Evolutionary conservation across 495 filamentous ascomycete genomes (phyloP).

Genomic region (Xylaria acuta): DNA sequence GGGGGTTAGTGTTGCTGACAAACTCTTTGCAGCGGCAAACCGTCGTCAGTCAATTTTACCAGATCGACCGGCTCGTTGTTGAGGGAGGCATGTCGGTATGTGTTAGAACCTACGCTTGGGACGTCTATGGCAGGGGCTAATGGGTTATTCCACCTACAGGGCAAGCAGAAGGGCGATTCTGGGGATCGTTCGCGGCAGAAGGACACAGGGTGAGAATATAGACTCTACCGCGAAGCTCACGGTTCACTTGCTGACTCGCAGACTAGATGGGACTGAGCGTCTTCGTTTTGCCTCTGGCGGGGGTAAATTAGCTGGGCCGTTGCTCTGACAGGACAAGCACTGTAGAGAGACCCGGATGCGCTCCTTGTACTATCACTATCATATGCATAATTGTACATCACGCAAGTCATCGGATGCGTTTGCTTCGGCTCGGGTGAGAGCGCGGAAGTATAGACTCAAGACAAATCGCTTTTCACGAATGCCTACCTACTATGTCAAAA

Average conservation of each 20-base stretch:
- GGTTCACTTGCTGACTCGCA: conserved; percentile 22
- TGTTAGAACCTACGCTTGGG: conserved; percentile 8
- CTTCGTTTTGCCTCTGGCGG: neutral
- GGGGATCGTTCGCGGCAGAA: conserved; percentile 80
- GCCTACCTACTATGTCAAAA: neutral
- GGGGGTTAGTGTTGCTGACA: conserved; percentile 16
- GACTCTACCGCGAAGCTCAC: neutral
- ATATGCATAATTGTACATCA: conserved; percentile 28
- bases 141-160: conserved; percentile 51
- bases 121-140: neutral
- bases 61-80: conserved; percentile 89
- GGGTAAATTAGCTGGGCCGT: neutral
- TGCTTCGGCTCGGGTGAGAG: conserved; percentile 6
- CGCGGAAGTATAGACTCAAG: conserved; percentile 16
- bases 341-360: conserved; percentile 13
- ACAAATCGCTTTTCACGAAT: neutral
- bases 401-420: neutral
- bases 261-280: conserved; percentile 54
- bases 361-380: conserved; percentile 25
- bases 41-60: conserved; percentile 91
- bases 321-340: conserved; percentile 3
- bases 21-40: conserved; percentile 79
- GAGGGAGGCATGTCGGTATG: conserved; percentile 75
- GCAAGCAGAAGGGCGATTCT: conserved; percentile 72
- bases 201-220: conserved; percentile 73